Evolutionary conservation across 2,329 filamentous ascomycete genomes (phyloP), one percentile per base, ranked within the genome.

Genomic region (Ceratocystis lukuohia): DNA sequence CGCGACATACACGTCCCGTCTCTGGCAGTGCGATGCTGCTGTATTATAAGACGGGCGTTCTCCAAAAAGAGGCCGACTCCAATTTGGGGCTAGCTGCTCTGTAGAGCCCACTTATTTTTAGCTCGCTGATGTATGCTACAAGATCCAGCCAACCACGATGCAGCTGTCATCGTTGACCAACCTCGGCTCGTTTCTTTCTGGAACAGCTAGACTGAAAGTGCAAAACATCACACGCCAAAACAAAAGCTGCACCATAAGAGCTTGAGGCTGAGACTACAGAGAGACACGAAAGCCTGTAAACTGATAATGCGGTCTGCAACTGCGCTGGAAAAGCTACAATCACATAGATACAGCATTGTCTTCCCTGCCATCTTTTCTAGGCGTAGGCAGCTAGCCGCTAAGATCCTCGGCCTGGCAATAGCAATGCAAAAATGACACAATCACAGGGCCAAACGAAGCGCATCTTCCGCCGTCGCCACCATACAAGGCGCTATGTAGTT

Each of bases 101-200:
- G 48, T 5, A n/a, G 37, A 5, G 5, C 20, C 44, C 22, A 33
- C 48, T 56, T 41, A 17, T 53, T 53, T 7, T 53, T 22, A 53
- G 25, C 30, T 64, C 17, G 37, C 15, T 56, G 28, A 50, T 53
- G 48, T n/a, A 48, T 8, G 10, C 8, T 25, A 22, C 48, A n/a
- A 20, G 48, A 46, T 44, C 12, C 33, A 41, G 45, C 62, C 66
- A 67, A 67, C 46, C 66, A 65, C 44, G 62, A 7, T 41, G 62
- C 53, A 56, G 53, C 25, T 37, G 30, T 67, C 44, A 57, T 48
- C 25, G 56, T 65, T 66, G 37, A 64, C 61, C 62, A 65, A 67
- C 66, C 66, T 67, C 66, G 66, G 66, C 62, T 67, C 53, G 57
- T 67, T 66, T 56, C 20, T 41, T 37, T 61, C 41, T 61, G 37